Evolutionary conservation across 2,329 filamentous ascomycete species (phyloP), one percentile per base, ranked within the genome.

Genomic region (Phaeosphaeriaceae sp.): DNA sequence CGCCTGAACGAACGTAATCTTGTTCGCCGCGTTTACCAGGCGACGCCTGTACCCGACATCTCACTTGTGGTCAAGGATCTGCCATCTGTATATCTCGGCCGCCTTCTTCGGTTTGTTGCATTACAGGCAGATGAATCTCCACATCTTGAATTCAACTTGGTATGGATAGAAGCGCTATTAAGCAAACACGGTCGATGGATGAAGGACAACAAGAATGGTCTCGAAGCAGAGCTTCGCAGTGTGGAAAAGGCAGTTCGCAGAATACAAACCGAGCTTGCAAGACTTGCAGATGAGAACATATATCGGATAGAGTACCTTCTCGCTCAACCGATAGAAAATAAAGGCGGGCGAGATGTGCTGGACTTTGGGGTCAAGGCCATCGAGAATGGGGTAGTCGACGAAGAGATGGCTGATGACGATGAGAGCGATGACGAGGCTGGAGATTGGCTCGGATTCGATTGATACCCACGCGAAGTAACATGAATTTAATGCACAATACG

Each of bases 111-210:
- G 47, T 96, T 97, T 65, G 90, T 98, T 7, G 93, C 93, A 2
- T 85, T 90, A 10, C 91, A 96, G 71, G 91, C 92, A 1, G 94
- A 98, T 69, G 89, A 94, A 73, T 93, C 90, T 1, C 94, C 93
- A 1, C 94, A 97, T 81, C 85, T 99, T 4, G 95, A 99, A 79
- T 96, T 98, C 79, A 96, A 95, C 70, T 81, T 99, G 46, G 81
- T 94, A 9, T 99, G 95, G 95, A 91, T 97, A 71, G 91, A 95
- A 76, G 88, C 91, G 1, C 66, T 89, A 10, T 83, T 98, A 57
- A 90, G 91, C 69, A 88, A 88, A 68, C 94, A 98, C 75, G 95
- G 95, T 33, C 85, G 90, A 21, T 94, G 90, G 83, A 84, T 99
- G 69, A 91, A 92, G 57, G 90, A 93, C 36, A 90, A 94, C 75